Evolutionary conservation across 257 asterid genomes (phyloP).

Genomic region (Solanum bulbocastanum): DNA sequence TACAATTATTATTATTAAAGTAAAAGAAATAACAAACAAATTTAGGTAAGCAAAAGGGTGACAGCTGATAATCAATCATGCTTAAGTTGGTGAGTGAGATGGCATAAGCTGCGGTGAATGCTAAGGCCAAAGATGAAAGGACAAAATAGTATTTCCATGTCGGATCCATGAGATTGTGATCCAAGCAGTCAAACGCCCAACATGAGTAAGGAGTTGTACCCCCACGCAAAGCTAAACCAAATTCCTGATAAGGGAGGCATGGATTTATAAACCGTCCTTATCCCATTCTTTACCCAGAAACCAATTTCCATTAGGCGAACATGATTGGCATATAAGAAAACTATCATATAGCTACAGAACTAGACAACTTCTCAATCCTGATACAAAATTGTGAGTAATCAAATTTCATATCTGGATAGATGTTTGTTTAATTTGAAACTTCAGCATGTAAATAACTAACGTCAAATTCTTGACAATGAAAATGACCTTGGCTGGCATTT

Average conservation of each 20-base stretch:
- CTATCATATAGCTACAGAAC: not conserved
- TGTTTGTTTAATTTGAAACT: not conserved
- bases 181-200: not conserved
- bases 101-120: not conserved
- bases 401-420: not conserved
- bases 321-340: not conserved
- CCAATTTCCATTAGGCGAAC: not conserved
- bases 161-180: not conserved
- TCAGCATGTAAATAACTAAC: not conserved
- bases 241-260: not conserved
- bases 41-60: not conserved
- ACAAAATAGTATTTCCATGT: not conserved
- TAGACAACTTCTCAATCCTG: not conserved
- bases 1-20: not conserved
- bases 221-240: not conserved
- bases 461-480: not conserved
- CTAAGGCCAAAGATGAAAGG: not conserved
- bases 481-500: not conserved
- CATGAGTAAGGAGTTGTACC: not conserved
- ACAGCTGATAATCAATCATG: not conserved
- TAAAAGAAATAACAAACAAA: not conserved
- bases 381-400: not conserved
- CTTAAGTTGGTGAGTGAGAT: not conserved
- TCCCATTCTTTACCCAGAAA: not conserved
- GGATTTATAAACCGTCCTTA: not conserved